A percentile compares a stretch with the other conserved stretches of the same genome.
phyloP scores from a whole-genome alignment of 108 stramenopile species.

The Craspedostauros australis region DNA sequence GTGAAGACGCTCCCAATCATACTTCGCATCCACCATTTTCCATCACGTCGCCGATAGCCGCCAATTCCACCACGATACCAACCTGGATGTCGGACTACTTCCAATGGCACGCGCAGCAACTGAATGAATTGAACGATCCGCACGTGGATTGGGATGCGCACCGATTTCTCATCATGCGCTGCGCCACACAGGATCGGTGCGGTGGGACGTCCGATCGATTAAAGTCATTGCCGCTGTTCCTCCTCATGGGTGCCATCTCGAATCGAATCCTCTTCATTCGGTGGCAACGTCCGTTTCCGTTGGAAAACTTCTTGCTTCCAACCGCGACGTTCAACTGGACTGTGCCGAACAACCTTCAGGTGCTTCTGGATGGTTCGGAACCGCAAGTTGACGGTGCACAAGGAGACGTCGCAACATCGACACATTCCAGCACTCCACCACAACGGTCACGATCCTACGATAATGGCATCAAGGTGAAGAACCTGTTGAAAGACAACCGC shows the following conservation, averaged over 20 bases:
- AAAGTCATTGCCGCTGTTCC: constrained; percentile 30
- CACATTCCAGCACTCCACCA: no score
- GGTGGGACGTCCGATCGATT: constrained; percentile 51
- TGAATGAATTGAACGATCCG: neutral
- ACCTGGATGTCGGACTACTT: constrained; percentile 34
- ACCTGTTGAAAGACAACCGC: no score
- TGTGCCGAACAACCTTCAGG: no score
- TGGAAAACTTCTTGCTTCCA: constrained; percentile 46
- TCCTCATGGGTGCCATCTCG: constrained; percentile 24
- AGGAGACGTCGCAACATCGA: no score
- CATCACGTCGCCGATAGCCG: no score
- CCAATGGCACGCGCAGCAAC: constrained; percentile 30
- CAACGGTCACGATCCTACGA: neutral
- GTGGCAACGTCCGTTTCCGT: constrained; percentile 31
- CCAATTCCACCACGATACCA: constrained; percentile 14
- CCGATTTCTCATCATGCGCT: constrained; percentile 29
- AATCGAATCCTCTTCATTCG: constrained; percentile 35
- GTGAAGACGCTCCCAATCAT: no score
- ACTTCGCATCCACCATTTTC: no score
- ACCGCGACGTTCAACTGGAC: no score
- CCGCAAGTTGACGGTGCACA: no score
- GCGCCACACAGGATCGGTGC: constrained; percentile 24
- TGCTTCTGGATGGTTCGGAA: no score
- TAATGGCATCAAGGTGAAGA: constrained; percentile 1
- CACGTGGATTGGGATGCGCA: constrained; percentile 16